These are phyloP conservation scores for Samsoniella hepiali DNA, from an alignment of 2,329 filamentous ascomycete genomes.

Conservation along the genomic window DNA sequence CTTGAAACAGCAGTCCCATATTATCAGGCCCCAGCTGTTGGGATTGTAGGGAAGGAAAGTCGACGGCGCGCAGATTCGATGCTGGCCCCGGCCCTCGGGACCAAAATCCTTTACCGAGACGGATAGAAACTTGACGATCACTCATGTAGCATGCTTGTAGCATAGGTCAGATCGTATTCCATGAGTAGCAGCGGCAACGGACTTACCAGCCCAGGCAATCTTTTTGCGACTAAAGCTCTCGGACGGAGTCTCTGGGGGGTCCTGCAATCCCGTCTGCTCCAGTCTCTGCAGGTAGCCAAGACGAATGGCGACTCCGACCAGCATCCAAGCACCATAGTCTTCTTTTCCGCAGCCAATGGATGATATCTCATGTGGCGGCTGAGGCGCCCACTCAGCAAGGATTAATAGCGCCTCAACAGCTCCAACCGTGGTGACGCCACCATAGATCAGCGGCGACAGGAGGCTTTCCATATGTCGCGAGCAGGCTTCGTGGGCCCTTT, in stretches of 20 bases:
- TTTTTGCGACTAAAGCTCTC: slow-evolving; percentile 60
- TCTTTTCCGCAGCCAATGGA: slow-evolving; percentile 69
- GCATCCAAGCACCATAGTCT: slow-evolving; percentile 74
- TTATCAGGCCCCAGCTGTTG: slow-evolving; percentile 59
- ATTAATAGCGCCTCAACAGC: slow-evolving; percentile 68
- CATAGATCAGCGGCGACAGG: slow-evolving; percentile 64
- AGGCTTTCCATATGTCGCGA: slow-evolving; percentile 67
- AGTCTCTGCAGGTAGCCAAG: slow-evolving; percentile 68
- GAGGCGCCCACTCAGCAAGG: slow-evolving; percentile 70
- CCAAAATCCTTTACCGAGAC: slow-evolving; percentile 72
- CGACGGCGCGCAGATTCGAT: slow-evolving; percentile 60
- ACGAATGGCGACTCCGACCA: slow-evolving; percentile 66
- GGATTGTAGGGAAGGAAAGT: slow-evolving; percentile 64
- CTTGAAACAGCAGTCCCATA: slow-evolving; percentile 66
- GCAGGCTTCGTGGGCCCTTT: slow-evolving; percentile 61
- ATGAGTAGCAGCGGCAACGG: neutral
- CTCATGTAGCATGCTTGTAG: slow-evolving; percentile 58
- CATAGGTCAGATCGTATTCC: neutral
- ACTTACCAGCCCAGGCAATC: slow-evolving; percentile 61
- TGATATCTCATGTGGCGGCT: slow-evolving; percentile 58
- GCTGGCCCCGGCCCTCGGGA: slow-evolving; percentile 67
- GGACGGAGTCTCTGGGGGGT: slow-evolving; percentile 56
- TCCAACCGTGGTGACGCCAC: slow-evolving; percentile 64
- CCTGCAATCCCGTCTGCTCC: slow-evolving; percentile 64
- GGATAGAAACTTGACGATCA: slow-evolving; percentile 66